Base-by-base conservation (phyloP, 768 basidiomycete species). In the Mycena maculata region DNA sequence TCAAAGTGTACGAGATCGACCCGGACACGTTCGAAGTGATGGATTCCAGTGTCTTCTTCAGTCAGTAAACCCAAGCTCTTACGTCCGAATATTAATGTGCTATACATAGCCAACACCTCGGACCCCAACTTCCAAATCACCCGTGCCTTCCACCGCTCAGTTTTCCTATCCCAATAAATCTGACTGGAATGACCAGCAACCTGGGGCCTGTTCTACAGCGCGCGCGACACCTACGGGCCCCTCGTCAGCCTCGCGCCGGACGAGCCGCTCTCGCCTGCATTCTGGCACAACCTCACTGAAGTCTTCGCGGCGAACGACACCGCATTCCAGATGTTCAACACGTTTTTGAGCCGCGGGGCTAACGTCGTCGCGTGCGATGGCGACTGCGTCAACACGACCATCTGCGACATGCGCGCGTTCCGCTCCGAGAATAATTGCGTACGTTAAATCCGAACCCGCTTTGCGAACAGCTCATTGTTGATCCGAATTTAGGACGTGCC, bases 1-100 rank as follows among this genome's bases (percentile, higher is more conserved):
- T 78, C 75, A 77, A 81, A 30, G 65, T 83, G 1, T 83, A 83
- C 69, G 80, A 81, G 39, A 69, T 84, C 48, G 83, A 84, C 63
- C 81, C 81, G 22, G 80, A 79, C 58, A 82, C 82, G 3, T 82
- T 76, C 53, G 82, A 81, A 60, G 71, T 83, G 41, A 78, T 83
- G 77, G 81, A 84, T 54, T 57, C 65, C 13, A 69, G 70, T 22
- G 78, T 78, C 0, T 76, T 76, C 59, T 76, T 76, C 58, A 73
- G 81, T 80, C n/a, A 33, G 78, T 69, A 13, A 23, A 2, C 31
- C 13, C 25, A 12, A 36, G 1, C 18, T 38, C 6, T 12, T 20
- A 16, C 22, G 4, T n/a, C n/a, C n/a, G 18, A 7, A 36, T 53
- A 38, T 16, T 53, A 6, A 53, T 10, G 22, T 45, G 48, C 7